Evolutionary conservation across 108 stramenopile genomes (phyloP).

Genomic region (Fragilaria radians): DNA sequence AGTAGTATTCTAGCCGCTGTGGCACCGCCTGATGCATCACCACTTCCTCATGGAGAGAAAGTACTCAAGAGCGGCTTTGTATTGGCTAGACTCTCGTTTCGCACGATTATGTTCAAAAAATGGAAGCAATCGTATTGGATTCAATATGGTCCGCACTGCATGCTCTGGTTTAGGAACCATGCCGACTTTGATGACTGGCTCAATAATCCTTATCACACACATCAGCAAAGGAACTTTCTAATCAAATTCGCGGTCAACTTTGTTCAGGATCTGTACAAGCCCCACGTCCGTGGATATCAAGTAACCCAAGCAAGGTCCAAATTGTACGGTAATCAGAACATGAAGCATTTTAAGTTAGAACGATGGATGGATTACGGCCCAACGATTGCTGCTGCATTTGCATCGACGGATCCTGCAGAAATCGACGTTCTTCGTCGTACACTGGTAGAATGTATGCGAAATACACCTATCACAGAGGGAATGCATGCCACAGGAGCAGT

Average conservation of each 20-base stretch:
- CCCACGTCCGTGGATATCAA: slow-evolving; percentile 81
- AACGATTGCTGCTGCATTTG: slow-evolving; percentile 88
- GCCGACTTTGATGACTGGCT: slow-evolving; percentile 82
- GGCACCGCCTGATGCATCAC: slow-evolving; percentile 41
- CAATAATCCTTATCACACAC: slow-evolving; percentile 79
- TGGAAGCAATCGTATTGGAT: slow-evolving; percentile 91
- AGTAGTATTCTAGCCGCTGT: slow-evolving; percentile 29
- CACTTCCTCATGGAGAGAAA: slow-evolving; percentile 60
- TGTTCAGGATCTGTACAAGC: slow-evolving; percentile 80
- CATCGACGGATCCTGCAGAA: slow-evolving; percentile 67
- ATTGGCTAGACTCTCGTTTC: slow-evolving; percentile 74
- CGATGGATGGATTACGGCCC: slow-evolving; percentile 92
- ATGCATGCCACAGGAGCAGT: slow-evolving; percentile 52
- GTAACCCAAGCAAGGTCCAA: slow-evolving; percentile 77
- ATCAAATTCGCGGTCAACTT: slow-evolving; percentile 87
- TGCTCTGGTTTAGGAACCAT: slow-evolving; percentile 71
- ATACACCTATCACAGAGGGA: slow-evolving; percentile 48
- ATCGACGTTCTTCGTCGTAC: slow-evolving; percentile 63
- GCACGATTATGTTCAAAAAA: slow-evolving; percentile 82
- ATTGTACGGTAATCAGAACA: slow-evolving; percentile 71
- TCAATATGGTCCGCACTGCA: slow-evolving; percentile 70
- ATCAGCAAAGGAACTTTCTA: slow-evolving; percentile 67
- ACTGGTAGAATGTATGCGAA: slow-evolving; percentile 74
- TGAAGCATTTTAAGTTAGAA: slow-evolving; percentile 85
- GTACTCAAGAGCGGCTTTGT: slow-evolving; percentile 72